A percentile compares a stretch with the other conserved stretches of the same genome.
phyloP scores from a whole-genome alignment of 169 alveolate species.

The Plasmodium coatneyi region DNA sequence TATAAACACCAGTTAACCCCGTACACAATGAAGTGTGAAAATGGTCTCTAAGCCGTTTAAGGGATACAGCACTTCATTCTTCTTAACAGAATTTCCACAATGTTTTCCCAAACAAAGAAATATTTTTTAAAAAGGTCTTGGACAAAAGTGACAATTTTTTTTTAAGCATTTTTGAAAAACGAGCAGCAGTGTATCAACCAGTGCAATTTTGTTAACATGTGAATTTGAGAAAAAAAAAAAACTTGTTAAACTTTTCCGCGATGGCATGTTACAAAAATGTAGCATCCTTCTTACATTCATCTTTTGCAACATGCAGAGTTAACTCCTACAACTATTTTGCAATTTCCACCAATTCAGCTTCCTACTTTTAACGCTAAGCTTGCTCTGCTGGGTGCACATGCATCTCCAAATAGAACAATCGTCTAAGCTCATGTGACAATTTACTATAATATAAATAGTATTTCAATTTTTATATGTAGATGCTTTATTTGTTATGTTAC shows the following conservation, averaged over 20 bases:
- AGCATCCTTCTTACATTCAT: not conserved
- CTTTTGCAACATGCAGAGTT: not conserved
- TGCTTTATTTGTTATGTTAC: not conserved
- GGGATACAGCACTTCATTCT: not conserved
- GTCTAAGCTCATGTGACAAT: not conserved
- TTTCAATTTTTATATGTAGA: not conserved
- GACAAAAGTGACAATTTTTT: not conserved
- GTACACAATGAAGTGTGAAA: not conserved
- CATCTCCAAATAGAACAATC: not conserved
- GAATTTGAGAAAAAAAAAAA: not conserved
- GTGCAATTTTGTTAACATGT: not conserved
- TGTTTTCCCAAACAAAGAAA: not conserved
- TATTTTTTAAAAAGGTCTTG: not conserved
- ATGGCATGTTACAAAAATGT: not conserved
- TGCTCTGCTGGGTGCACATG: not conserved
- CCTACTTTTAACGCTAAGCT: not conserved
- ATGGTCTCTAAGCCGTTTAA: not conserved
- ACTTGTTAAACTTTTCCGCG: not conserved
- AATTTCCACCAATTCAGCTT: not conserved
- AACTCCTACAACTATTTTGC: not conserved
- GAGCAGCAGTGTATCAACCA: not conserved
- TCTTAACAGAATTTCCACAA: not conserved
- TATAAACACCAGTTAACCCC: not conserved
- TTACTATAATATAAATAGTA: not conserved
- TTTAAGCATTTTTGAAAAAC: not conserved